These are phyloP conservation scores for Caloboletus firmus DNA, from an alignment of 1,284 basidiomycete species.

Conservation along the genomic window DNA sequence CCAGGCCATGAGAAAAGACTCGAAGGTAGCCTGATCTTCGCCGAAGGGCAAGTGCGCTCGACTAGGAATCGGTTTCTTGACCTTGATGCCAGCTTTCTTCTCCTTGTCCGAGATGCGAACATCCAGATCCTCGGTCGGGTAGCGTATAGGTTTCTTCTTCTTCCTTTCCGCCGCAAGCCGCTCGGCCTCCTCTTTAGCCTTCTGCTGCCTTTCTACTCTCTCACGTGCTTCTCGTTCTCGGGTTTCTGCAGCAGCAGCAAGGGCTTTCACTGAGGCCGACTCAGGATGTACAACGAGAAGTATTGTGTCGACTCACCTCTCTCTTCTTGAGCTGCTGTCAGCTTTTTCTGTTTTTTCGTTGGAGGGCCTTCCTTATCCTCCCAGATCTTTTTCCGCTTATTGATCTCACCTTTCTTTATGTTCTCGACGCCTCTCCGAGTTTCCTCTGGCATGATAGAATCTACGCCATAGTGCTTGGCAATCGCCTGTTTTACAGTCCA, in stretches of 20 bases:
- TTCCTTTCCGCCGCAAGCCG: slow-evolving; percentile 73
- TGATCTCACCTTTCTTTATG: slow-evolving; percentile 83
- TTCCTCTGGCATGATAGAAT: slow-evolving; percentile 82
- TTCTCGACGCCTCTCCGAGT: slow-evolving; percentile 76
- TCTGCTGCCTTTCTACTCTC: slow-evolving; percentile 63
- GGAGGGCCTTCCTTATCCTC: slow-evolving; percentile 79
- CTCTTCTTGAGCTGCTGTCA: slow-evolving; percentile 67
- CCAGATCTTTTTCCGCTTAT: slow-evolving; percentile 87
- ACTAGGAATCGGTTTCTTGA: slow-evolving; percentile 70
- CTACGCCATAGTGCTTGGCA: slow-evolving; percentile 81
- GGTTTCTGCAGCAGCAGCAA: slow-evolving; percentile 50
- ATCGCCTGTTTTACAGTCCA: slow-evolving; percentile 91
- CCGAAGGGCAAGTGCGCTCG: slow-evolving; percentile 72
- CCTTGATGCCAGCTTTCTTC: slow-evolving; percentile 69
- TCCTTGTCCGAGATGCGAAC: slow-evolving; percentile 76
- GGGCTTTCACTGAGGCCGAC: slow-evolving; percentile 36
- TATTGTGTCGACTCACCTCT: slow-evolving; percentile 49
- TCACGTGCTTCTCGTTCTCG: slow-evolving; percentile 67
- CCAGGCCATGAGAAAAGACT: slow-evolving; percentile 86
- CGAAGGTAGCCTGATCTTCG: slow-evolving; percentile 69
- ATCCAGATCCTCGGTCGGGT: slow-evolving; percentile 82
- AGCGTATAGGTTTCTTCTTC: slow-evolving; percentile 88
- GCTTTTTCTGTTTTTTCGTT: slow-evolving; percentile 79
- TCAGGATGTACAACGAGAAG: slow-evolving; percentile 9
- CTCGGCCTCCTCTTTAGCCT: slow-evolving; percentile 70